These are phyloP conservation scores for Hirschioporus abietinus DNA, from an alignment of 768 basidiomycete species.

Conservation along the genomic window DNA sequence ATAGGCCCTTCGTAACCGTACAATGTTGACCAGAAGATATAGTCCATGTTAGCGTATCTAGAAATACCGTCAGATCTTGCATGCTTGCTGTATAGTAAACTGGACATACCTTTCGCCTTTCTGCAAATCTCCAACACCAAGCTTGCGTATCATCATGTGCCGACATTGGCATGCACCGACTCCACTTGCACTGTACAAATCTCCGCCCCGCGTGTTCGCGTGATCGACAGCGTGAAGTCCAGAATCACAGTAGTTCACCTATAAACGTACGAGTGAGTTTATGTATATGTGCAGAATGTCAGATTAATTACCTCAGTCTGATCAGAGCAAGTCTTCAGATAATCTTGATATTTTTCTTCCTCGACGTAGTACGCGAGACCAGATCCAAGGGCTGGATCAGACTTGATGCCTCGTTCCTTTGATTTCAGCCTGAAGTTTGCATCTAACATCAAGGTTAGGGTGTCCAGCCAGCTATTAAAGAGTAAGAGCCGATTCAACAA, in stretches of 20 bases:
- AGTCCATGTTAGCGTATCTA: slow-evolving; percentile 24
- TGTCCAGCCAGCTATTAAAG: slow-evolving; percentile 23
- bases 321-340: slow-evolving; percentile 15
- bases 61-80: not conserved
- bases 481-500: not conserved
- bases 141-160: slow-evolving; percentile 13
- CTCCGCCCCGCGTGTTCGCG: slow-evolving; percentile 8
- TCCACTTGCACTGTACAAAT: slow-evolving; percentile 12
- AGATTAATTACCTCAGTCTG: slow-evolving; percentile 9
- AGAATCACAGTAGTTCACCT: not conserved
- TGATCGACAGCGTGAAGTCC: slow-evolving; percentile 8
- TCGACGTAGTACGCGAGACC: slow-evolving; percentile 26
- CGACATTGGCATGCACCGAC: slow-evolving; percentile 11
- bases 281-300: not conserved
- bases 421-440: slow-evolving; percentile 29
- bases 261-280: not conserved
- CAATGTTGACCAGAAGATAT: slow-evolving; percentile 16
- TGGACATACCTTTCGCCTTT: slow-evolving; percentile 20
- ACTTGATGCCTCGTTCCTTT: slow-evolving; percentile 19
- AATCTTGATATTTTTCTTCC: slow-evolving; percentile 15
- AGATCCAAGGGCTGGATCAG: slow-evolving; percentile 23
- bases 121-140: slow-evolving; percentile 17
- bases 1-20: slow-evolving; percentile 2
- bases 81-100: not conserved
- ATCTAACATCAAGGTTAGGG: slow-evolving; percentile 24